Percentiles rank a stretch among this genome's conserved stretches.
These are phyloP conservation scores for Dactylellina sp. DNA, from an alignment of 2,329 filamentous ascomycete genomes.

Conservation along the genomic window DNA sequence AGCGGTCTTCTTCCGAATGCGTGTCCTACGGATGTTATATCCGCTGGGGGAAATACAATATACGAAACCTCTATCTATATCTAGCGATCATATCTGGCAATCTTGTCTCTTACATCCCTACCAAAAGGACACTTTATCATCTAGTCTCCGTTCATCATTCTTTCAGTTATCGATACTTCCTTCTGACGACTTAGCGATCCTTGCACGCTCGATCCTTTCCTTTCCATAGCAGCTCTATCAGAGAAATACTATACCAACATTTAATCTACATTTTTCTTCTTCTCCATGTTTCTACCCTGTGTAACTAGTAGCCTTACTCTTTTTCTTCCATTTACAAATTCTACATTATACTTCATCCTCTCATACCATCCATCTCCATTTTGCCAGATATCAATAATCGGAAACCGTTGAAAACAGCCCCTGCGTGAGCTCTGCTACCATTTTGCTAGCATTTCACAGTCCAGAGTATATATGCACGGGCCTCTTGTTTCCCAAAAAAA, in stretches of 20 bases:
- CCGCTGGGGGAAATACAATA: not conserved
- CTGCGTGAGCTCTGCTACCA: conserved; percentile 21
- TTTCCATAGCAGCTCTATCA: not conserved
- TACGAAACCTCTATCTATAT: not conserved
- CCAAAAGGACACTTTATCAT: not conserved
- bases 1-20: not conserved
- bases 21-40: not conserved
- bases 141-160: not conserved
- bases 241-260: not conserved
- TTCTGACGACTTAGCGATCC: conserved; percentile 10
- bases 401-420: too few relatives aligned
- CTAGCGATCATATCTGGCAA: not conserved
- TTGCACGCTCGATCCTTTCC: not conserved
- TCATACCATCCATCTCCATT: conserved; percentile 15
- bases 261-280: conserved; percentile 1
- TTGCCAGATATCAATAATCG: conserved; percentile 35
- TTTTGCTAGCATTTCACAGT: not conserved
- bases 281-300: conserved; percentile 15
- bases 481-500: conserved; percentile 16
- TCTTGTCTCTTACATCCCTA: not conserved
- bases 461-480: conserved; percentile 39
- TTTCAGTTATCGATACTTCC: not conserved
- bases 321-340: not conserved
- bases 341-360: conserved; percentile 7
- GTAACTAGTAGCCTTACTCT: conserved; percentile 26